Evolutionary conservation across 225 moss, liverwort and hornwort species (phyloP), one percentile per base, ranked within the genome.

Genomic region (Bryoerythrophyllum caledonicum): DNA sequence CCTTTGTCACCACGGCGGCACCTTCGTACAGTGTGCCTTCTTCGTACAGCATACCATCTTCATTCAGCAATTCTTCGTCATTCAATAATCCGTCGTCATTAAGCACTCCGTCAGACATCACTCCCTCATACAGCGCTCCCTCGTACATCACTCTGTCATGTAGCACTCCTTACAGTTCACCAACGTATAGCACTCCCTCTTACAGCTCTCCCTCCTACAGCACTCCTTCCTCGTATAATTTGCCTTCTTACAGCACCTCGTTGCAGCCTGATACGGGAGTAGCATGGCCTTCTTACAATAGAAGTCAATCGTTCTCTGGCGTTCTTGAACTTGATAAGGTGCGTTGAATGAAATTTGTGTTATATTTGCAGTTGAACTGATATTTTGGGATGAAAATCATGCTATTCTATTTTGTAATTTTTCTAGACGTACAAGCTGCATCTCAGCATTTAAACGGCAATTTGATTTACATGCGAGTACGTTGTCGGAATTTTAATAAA

Each of bases 241-340:
- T 82, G 8, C 74, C 74, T 67, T 81, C 79, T 60, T 66, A 79
- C 82, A 75, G 58, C 46, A 83, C 78, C 57, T 9, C 67, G 15
- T 53, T 51, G 67, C 78, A 57, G 62, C 23, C 58, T 51, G 85
- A 85, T 54, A 60, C 77, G 40, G 84, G 82, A 71, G 80, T 82
- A 63, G 87, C 84, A 43, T 80, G 84, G 84, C 86, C 83, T 83
- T 68, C 83, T 63, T 74, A 61, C 30, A 76, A 60, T 60, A 86
- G 65, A 54, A 89, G 83, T 81, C 88, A 83, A 46, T 79, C 81
- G 28, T 83, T 81, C 79, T 76, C 81, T 74, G 87, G 79, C 24
- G 78, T 62, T 76, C 27, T 71, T 34, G 72, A 75, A 30, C 76
- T 79, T 34, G 79, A 86, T 60, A 89, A 83, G 88, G 88, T 86